phyloP scores from a whole-genome alignment of 345 rosid species.

The Hirschfeldia incana region DNA sequence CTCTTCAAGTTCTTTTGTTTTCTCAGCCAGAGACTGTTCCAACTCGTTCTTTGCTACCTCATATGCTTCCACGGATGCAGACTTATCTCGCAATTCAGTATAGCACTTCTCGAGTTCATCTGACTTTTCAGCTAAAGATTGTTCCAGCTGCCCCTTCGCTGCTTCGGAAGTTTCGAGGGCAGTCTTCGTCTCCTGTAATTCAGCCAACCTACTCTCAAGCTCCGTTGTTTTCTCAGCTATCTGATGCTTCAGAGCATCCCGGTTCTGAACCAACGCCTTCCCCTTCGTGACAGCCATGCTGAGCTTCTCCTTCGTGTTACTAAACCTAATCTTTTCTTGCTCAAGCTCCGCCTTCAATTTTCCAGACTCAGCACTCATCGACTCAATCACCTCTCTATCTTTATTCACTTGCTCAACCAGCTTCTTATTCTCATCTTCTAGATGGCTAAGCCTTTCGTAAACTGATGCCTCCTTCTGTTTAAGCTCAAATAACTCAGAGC shows the following conservation, averaged over 20 bases:
- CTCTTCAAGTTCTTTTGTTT: conserved; percentile 37
- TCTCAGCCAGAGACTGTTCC: conserved; percentile 43
- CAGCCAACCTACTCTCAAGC: conserved; percentile 68
- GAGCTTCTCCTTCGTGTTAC: conserved; percentile 89
- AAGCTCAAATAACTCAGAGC: conserved; percentile 58
- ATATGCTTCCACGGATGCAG: conserved; percentile 28
- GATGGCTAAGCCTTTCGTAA: conserved; percentile 46
- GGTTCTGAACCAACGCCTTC: conserved; percentile 89
- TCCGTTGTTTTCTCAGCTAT: conserved; percentile 67
- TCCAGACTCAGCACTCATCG: conserved; percentile 50
- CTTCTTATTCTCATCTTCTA: conserved; percentile 61
- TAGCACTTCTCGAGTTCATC: conserved; percentile 55
- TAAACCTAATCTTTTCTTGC: conserved; percentile 72
- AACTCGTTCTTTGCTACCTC: conserved; percentile 30
- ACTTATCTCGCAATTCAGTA: conserved; percentile 47
- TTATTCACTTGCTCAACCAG: conserved; percentile 61
- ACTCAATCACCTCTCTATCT: conserved; percentile 51
- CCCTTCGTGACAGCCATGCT: conserved; percentile 96
- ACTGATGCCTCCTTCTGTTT: conserved; percentile 57
- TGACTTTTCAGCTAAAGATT: conserved; percentile 35
- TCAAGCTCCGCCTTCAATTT: conserved; percentile 61
- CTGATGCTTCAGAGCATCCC: conserved; percentile 79
- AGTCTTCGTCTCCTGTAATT: conserved; percentile 59
- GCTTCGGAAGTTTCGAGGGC: conserved; percentile 60
- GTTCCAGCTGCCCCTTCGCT: conserved; percentile 42